Conservation (phyloP, 2,329 filamentous ascomycete species). For the Diplodia sapinea region DNA sequence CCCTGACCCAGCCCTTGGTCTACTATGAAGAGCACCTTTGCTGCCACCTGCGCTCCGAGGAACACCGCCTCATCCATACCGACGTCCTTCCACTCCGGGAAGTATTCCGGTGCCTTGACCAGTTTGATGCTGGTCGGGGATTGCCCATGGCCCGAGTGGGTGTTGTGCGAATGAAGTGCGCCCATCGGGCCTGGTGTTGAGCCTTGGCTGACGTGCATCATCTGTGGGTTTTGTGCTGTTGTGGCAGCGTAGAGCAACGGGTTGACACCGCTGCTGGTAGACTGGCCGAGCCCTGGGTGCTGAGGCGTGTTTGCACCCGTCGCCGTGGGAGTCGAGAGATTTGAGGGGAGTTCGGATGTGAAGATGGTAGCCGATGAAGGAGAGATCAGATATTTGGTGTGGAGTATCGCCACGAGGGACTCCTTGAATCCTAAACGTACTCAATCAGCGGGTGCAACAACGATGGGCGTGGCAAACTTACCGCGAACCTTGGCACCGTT, state of each 20-base stretch:
- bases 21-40: slow-evolving; percentile 73
- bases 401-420: slow-evolving; percentile 79
- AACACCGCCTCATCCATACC: slow-evolving; percentile 83
- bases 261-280: slow-evolving; percentile 73
- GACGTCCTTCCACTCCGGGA: slow-evolving; percentile 83
- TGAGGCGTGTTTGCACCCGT: slow-evolving; percentile 93
- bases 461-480: slow-evolving; percentile 38
- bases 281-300: slow-evolving; percentile 54
- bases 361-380: slow-evolving; percentile 95
- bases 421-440: slow-evolving; percentile 74
- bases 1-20: slow-evolving; percentile 71
- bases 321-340: slow-evolving; percentile 86
- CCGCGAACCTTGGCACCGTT: slow-evolving; percentile 75
- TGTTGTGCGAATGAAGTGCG: slow-evolving; percentile 52
- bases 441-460: slow-evolving; percentile 43
- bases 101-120: slow-evolving; percentile 79
- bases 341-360: slow-evolving; percentile 93
- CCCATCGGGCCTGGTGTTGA: slow-evolving; percentile 37
- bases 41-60: slow-evolving; percentile 84
- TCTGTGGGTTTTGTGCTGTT: slow-evolving; percentile 66
- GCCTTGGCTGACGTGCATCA: slow-evolving; percentile 45
- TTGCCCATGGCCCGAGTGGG: slow-evolving; percentile 69
- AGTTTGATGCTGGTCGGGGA: slow-evolving; percentile 86
- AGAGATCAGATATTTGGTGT: slow-evolving; percentile 84
- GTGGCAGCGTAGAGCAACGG: slow-evolving; percentile 91